phyloP scores from a whole-genome alignment of 257 asterid species.

The Solanum stenotomum region DNA sequence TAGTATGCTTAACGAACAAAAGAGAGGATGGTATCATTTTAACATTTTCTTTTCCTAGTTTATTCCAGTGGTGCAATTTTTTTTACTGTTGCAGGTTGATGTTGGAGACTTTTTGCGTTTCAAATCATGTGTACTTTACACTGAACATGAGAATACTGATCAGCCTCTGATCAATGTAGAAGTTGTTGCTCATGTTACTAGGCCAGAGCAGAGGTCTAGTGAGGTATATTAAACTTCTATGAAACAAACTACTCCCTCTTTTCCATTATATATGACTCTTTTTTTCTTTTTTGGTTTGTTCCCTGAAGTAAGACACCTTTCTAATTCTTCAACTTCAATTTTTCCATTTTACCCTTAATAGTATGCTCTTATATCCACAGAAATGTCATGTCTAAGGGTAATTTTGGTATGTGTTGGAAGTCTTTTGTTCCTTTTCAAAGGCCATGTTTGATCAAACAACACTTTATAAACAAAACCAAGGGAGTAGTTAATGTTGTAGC shows the following conservation, averaged over 20 bases:
- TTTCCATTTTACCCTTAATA: background rate
- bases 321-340: background rate
- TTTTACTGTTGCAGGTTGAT: conserved; percentile 58
- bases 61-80: background rate
- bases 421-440: background rate
- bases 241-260: background rate
- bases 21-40: background rate
- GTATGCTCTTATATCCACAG: background rate
- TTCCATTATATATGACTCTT: background rate
- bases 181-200: conserved; percentile 91
- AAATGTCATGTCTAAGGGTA: background rate
- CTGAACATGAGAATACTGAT: conserved; percentile 58
- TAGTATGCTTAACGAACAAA: background rate
- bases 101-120: conserved; percentile 95
- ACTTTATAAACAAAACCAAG: background rate
- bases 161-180: conserved; percentile 73
- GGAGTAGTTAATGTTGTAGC: background rate
- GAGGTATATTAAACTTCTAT: conserved; percentile 47
- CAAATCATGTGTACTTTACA: conserved; percentile 75
- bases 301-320: background rate
- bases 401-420: background rate
- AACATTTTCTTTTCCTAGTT: background rate
- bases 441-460: background rate
- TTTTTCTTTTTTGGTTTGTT: background rate
- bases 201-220: conserved; percentile 88